Conservation (phyloP, 768 basidiomycete genomes). For the Pleurotus citrinopileatus region DNA sequence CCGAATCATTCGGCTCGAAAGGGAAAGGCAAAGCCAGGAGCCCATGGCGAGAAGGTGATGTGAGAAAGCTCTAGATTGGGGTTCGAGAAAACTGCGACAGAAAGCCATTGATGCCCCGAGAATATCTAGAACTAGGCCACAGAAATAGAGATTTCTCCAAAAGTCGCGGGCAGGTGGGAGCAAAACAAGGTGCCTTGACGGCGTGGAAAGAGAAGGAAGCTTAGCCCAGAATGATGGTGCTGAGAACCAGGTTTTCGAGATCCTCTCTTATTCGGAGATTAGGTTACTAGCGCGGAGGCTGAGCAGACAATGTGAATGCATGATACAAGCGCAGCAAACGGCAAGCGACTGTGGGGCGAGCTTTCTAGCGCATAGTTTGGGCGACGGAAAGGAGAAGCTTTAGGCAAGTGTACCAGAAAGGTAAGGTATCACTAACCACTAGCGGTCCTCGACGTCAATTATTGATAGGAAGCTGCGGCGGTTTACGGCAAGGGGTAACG, state of each 20-base stretch:
- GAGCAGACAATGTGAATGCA: background rate
- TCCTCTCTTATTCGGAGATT: slow-evolving; percentile 2
- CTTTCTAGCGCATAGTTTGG: no score
- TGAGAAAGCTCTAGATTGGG: slow-evolving; percentile 4
- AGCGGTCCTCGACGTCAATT: background rate
- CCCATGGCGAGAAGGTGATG: slow-evolving; percentile 34
- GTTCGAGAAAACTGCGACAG: slow-evolving; percentile 4
- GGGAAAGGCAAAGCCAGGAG: slow-evolving; percentile 34
- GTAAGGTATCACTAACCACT: background rate
- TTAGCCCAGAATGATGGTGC: background rate
- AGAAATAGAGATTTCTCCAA: background rate
- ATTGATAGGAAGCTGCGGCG: background rate
- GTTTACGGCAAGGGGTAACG: background rate
- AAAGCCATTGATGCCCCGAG: slow-evolving; percentile 1
- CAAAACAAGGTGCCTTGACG: background rate
- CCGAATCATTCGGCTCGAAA: background rate
- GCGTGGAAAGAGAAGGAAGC: background rate
- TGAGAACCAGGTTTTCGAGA: background rate
- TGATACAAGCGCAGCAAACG: no score
- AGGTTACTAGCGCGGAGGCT: background rate
- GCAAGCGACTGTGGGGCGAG: no score
- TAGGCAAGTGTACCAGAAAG: no score
- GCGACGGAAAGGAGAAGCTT: no score
- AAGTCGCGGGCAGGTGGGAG: background rate
- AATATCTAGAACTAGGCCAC: background rate